Conservation (phyloP, 306 rosid genomes). For the Betula pendula region DNA sequence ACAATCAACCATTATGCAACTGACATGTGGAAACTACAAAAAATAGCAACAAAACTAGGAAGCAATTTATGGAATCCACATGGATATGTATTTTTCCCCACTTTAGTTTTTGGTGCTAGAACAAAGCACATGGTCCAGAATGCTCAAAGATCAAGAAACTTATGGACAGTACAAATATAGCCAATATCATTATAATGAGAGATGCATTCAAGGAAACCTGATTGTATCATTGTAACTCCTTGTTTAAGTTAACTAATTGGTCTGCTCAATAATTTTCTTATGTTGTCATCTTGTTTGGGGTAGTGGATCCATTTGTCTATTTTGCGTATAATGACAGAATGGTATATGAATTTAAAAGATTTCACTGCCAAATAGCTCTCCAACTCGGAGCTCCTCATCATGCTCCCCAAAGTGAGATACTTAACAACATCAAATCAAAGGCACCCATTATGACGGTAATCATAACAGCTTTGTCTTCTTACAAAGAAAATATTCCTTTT, state of each 20-base stretch:
- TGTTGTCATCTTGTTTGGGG: background rate
- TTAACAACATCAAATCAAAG: background rate
- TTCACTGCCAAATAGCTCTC: background rate
- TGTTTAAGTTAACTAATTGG: background rate
- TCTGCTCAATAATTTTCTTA: background rate
- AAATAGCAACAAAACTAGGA: conserved; percentile 13
- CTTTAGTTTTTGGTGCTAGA: background rate
- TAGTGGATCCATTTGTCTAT: background rate
- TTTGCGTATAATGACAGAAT: background rate
- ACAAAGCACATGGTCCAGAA: background rate
- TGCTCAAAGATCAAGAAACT: background rate
- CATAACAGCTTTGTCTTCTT: background rate
- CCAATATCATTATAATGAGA: background rate
- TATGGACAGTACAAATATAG: background rate
- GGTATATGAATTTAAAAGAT: background rate
- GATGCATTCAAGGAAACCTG: background rate
- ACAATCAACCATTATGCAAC: conserved; percentile 4
- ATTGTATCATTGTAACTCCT: background rate
- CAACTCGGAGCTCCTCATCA: background rate
- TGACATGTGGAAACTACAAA: conserved; percentile 4
- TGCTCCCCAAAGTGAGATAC: background rate
- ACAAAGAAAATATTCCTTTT: background rate
- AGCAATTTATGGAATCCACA: background rate
- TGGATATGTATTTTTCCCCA: background rate
- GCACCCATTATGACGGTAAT: background rate